phyloP scores from a whole-genome alignment of 2,329 filamentous ascomycete genomes.

The Pestalotiopsis fici region DNA sequence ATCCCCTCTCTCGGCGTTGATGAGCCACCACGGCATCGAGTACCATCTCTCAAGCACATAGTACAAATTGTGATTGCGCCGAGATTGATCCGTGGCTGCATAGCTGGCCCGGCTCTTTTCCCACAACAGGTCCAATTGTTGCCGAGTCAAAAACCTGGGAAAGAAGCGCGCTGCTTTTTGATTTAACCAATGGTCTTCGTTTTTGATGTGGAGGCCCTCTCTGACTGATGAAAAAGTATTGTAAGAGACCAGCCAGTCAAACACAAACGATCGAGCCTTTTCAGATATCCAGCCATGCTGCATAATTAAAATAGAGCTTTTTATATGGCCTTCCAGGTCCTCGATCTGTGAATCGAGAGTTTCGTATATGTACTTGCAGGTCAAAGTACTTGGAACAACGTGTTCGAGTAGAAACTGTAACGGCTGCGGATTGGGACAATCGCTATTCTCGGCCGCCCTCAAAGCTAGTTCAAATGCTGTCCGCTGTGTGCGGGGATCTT shows the following conservation, averaged over 20 bases:
- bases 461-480: neutral
- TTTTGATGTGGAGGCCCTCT: neutral
- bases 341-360: neutral
- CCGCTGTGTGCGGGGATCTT: neutral
- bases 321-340: neutral
- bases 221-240: neutral
- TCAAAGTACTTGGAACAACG: neutral
- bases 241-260: neutral
- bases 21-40: too few species aligned
- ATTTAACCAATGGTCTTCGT: neutral
- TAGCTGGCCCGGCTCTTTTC: neutral
- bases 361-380: neutral
- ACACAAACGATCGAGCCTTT: neutral
- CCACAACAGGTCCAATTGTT: neutral
- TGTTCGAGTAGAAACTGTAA: neutral
- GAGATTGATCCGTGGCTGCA: neutral
- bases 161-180: neutral
- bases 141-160: neutral
- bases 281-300: neutral
- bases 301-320: neutral
- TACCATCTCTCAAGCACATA: neutral
- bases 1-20: too few species aligned
- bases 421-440: neutral
- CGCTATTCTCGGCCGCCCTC: neutral
- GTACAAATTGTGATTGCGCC: neutral